phyloP scores from a whole-genome alignment of 352 stramenopile species.

The Pilasporangium apinafurcum region DNA sequence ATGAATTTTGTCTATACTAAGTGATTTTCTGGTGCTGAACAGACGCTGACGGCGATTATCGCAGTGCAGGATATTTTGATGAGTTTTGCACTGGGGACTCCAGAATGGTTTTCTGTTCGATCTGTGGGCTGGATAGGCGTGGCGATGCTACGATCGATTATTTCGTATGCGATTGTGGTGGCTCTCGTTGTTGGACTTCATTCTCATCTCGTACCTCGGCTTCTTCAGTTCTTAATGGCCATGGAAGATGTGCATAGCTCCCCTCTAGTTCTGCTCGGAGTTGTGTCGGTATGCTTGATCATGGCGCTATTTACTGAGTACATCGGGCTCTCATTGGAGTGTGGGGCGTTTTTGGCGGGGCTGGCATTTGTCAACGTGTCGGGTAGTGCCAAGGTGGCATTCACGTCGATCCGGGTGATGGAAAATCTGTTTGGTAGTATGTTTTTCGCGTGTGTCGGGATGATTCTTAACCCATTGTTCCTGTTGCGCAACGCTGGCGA shows the following conservation, averaged over 20 bases:
- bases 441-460: constrained; percentile 85
- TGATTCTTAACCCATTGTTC: constrained; percentile 85
- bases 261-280: constrained; percentile 68
- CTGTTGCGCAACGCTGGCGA: constrained; percentile 65
- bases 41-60: constrained; percentile 84
- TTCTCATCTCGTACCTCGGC: constrained; percentile 54
- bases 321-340: constrained; percentile 79
- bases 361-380: constrained; percentile 76
- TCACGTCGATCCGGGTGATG: constrained; percentile 83
- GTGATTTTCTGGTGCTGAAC: neutral
- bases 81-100: constrained; percentile 80
- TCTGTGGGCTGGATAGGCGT: constrained; percentile 69
- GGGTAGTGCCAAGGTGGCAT: constrained; percentile 52
- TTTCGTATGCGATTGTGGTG: constrained; percentile 70
- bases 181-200: constrained; percentile 63
- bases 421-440: constrained; percentile 87
- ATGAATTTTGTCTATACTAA: neutral
- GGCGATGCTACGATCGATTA: constrained; percentile 55
- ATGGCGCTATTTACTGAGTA: constrained; percentile 82
- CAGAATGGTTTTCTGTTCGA: constrained; percentile 78
- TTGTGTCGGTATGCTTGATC: constrained; percentile 80
- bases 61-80: constrained; percentile 81
- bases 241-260: constrained; percentile 83
- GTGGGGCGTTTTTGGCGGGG: constrained; percentile 75
- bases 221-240: constrained; percentile 63